Percentiles rank a stretch among this genome's conserved stretches.
Evolutionary conservation across 1,284 basidiomycete species (phyloP).

Genomic region (Ceratobasidium sp.): DNA sequence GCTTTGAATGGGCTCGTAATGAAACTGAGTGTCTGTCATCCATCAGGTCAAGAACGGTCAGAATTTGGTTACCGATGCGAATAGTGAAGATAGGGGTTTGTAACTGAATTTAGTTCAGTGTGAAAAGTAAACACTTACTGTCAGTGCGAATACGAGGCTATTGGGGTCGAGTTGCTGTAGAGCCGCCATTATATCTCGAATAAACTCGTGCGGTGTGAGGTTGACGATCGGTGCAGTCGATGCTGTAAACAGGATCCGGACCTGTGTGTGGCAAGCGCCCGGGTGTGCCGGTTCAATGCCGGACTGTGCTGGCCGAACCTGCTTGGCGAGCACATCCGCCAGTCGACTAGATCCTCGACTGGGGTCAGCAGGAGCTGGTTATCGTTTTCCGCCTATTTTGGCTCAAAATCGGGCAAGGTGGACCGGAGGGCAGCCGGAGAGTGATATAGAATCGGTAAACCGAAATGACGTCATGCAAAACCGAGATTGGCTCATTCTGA

Average conservation of each 20-base stretch:
- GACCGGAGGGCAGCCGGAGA: no score
- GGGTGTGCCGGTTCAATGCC: no score
- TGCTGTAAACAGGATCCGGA: background rate
- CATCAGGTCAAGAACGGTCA: conserved; percentile 3
- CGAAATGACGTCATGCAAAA: no score
- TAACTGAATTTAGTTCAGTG: background rate
- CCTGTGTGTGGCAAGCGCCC: no score
- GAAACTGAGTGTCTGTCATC: conserved; percentile 68
- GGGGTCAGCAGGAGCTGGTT: no score
- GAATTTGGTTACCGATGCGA: conserved; percentile 1
- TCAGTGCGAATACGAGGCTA: conserved; percentile 31
- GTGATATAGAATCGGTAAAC: no score
- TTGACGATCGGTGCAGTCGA: background rate
- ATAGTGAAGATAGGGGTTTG: background rate
- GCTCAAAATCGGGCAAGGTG: no score
- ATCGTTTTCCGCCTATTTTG: no score
- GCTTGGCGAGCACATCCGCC: no score
- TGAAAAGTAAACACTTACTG: conserved; percentile 14
- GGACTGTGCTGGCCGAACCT: no score
- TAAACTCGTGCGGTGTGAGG: background rate
- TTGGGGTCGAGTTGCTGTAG: conserved; percentile 41
- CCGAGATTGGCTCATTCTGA: no score
- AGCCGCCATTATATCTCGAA: conserved; percentile 17
- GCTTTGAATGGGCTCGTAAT: conserved; percentile 68
- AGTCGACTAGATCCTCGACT: no score